These are phyloP conservation scores for Letharia columbiana DNA, from an alignment of 495 filamentous ascomycete genomes.

Conservation along the genomic window DNA sequence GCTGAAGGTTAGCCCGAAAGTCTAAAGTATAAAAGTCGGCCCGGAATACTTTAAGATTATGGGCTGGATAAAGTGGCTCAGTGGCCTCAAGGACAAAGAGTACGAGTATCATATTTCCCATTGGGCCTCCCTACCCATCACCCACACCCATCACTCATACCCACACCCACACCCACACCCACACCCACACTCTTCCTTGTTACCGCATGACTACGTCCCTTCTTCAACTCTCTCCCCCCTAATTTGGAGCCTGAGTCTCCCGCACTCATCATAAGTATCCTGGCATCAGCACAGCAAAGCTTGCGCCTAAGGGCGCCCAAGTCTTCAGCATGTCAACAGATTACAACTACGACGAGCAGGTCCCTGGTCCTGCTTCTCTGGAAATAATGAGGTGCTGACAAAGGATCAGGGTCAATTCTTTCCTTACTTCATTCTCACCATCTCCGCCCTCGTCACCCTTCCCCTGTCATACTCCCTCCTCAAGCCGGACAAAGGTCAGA, in stretches of 20 bases:
- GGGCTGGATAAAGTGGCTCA: not conserved
- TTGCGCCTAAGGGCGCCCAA: constrained; percentile 5
- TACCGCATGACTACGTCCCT: not conserved
- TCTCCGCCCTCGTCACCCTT: constrained; percentile 77
- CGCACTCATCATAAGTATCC: not conserved
- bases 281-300: not conserved
- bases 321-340: constrained; percentile 75
- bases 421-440: constrained; percentile 93
- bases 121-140: too few relatives aligned
- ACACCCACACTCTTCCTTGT: not conserved
- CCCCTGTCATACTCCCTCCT: constrained; percentile 84
- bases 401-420: constrained; percentile 80
- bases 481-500: constrained; percentile 62
- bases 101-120: too few relatives aligned
- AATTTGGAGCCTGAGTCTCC: not conserved
- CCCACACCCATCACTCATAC: too few relatives aligned
- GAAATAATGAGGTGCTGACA: constrained; percentile 16
- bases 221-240: not conserved
- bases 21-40: not conserved
- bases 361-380: constrained; percentile 25
- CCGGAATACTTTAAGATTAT: too few relatives aligned
- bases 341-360: constrained; percentile 96
- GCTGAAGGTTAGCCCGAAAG: not conserved
- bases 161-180: too few relatives aligned
- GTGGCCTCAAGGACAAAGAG: not conserved